Base-by-base conservation (phyloP, 1,284 basidiomycete species). In the Puccinia hordei region DNA sequence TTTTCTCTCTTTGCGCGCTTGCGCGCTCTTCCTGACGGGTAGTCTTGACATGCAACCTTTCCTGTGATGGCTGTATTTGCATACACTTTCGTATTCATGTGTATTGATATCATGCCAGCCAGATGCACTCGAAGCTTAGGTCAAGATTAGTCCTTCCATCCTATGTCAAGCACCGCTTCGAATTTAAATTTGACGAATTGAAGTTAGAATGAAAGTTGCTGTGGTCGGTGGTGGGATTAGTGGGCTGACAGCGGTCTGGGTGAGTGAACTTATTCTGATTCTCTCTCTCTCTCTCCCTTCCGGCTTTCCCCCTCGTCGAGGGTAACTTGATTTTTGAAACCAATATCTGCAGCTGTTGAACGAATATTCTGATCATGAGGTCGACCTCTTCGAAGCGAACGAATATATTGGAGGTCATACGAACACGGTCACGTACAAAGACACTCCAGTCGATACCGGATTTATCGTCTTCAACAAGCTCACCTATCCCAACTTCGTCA, bases 401-500 rank as follows among this genome's bases (percentile, higher is more conserved):
- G 85, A 86, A 68, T 89, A 90, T 73, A 88, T 90, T 0, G 92
- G 93, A 27, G 92, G 92, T 1, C 92, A 94, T 85, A 91, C 92
- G 22, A 91, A 94, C 84, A 93, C 92, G 0, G 90, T 92, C 17
- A 85, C 85, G 22, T 93, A 90, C 84, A 68, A 59, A 0, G 33
- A 51, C 49, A 59, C 81, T n/a, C 44, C 59, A 65, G 79, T 82
- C 44, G 81, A 84, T 81, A 69, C 80, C 30, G 61, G 84, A 81
- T 82, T 82, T 78, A 81, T 82, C 51, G 81, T 93, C 19, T 90
- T 92, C 86, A 93, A 93, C 84, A 90, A 91, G 0, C 88, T 88
- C 57, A 92, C 92, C 0, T 93, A 93, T 83, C 93, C 92, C 15
- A 94, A 94, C 85, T 92, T 93, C 83, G 87, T 92, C 57, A 89